Evolutionary conservation across 257 asterid species (phyloP).

Genomic region (Capsicum baccatum): DNA sequence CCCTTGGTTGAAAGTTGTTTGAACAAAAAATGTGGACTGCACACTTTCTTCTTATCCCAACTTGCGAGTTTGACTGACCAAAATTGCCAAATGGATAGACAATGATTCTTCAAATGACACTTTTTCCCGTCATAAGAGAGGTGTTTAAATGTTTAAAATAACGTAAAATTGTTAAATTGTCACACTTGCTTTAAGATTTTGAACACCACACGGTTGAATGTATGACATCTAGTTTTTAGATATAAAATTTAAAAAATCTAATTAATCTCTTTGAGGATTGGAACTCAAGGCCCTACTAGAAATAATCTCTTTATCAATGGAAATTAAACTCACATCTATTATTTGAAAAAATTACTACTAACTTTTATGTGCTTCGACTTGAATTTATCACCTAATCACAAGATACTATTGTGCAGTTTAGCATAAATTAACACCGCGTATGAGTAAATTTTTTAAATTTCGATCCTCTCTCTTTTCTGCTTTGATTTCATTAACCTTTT

Average conservation of each 20-base stretch:
- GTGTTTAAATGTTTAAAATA: neutral
- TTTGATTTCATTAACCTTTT: neutral
- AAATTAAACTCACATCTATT: too few species aligned
- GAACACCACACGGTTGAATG: neutral
- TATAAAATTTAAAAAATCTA: too few species aligned
- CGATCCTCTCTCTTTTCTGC: neutral
- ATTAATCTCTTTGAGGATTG: neutral
- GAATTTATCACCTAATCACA: neutral
- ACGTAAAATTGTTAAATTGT: neutral
- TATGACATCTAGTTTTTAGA: neutral
- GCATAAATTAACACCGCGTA: neutral
- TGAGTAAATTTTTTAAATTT: neutral
- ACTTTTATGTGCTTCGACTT: neutral
- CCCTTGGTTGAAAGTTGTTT: neutral
- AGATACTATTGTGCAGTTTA: neutral
- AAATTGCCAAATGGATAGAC: neutral
- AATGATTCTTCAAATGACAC: neutral
- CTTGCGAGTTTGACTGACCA: slow-evolving; percentile 28
- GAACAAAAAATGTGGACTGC: slow-evolving; percentile 9
- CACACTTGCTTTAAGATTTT: neutral
- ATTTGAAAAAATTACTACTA: neutral
- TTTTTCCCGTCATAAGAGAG: neutral
- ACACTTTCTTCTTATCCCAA: neutral
- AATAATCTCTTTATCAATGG: too few species aligned
- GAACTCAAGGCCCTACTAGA: too few species aligned